Evolutionary conservation across 805 yeast species (phyloP), one percentile per base, ranked within the genome.

Genomic region (Yarrowia porcina): DNA sequence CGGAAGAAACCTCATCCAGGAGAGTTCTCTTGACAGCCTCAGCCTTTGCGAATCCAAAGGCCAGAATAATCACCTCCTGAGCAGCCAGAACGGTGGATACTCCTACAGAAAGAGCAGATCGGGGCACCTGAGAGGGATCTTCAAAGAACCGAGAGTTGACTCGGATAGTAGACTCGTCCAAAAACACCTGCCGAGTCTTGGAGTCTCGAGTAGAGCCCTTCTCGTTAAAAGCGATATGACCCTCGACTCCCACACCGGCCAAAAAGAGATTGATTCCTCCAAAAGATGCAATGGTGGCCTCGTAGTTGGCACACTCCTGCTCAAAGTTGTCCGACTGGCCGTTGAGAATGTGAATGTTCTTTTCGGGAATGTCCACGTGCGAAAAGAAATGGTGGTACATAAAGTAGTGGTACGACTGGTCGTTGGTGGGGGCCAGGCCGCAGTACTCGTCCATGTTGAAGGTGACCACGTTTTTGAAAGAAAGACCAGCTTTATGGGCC

Each of bases 401-500:
- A 73, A 83, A 83, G 70, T 81, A 81, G 69, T 81, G 83, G 70
- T 83, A 83, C 28, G 83, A 80, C 69, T 83, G 85, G 25, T 74
- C 75, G 67, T 82, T 73, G 10, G 76, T 63, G 13, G 85, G 84
- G 9, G 70, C 69, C 33, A 83, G 72, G 0, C 83, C 83, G 50
- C 79, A 73, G 69, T 83, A 83, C 71, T 83, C 87, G 68, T 83
- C 87, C 86, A 83, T 83, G 71, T 83, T 83, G 74, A 83, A 83
- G 12, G 84, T 80, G 17, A 83, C 82, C 54, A 83, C 87, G 69
- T 83, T 74, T 63, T 74, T 72, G 72, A 83, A 83, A 21, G 78
- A 74, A 8, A 83, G 75, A 11, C 81, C 80, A 23, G 67, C 66
- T 63, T 76, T 74, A 72, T 82, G 74, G 11, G 79, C 79, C 50